Evolutionary conservation across 345 rosid species (phyloP).

Genomic region (Raphanus raphanistrum): DNA sequence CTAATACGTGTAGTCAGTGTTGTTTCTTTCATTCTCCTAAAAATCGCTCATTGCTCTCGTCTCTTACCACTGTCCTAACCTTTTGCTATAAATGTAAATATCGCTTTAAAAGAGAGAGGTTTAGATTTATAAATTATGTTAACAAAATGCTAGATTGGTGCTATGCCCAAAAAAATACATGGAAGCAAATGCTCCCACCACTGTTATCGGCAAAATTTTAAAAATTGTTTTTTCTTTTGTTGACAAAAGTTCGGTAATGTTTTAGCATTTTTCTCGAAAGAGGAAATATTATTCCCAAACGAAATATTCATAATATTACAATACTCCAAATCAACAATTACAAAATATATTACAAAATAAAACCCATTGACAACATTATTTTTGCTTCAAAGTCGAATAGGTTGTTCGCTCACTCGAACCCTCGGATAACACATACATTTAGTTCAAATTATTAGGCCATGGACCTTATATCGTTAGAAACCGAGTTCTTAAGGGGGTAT

Average conservation of each 20-base stretch:
- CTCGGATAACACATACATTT: not conserved
- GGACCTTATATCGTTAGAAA: not conserved
- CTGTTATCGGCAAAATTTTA: no score
- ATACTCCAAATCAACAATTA: not conserved
- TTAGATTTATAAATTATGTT: not conserved
- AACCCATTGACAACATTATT: conserved; percentile 12
- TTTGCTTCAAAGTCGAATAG: not conserved
- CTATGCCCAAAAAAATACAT: not conserved
- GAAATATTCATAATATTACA: not conserved
- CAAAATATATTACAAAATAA: conserved; percentile 1
- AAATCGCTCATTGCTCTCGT: no score
- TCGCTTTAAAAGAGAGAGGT: not conserved
- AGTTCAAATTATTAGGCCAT: not conserved
- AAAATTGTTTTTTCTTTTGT: not conserved
- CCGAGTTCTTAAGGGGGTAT: not conserved
- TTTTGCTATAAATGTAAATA: no score
- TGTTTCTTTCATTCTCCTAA: no score
- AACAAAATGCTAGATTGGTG: not conserved
- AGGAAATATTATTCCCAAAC: not conserved
- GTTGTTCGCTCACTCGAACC: not conserved
- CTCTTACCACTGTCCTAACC: no score
- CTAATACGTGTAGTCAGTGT: no score
- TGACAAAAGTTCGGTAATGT: not conserved
- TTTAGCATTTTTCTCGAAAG: not conserved
- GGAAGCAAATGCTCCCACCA: not conserved